Evolutionary conservation across 2,329 filamentous ascomycete genomes (phyloP), one percentile per base, ranked within the genome.

Genomic region (Cryphonectria radicalis): DNA sequence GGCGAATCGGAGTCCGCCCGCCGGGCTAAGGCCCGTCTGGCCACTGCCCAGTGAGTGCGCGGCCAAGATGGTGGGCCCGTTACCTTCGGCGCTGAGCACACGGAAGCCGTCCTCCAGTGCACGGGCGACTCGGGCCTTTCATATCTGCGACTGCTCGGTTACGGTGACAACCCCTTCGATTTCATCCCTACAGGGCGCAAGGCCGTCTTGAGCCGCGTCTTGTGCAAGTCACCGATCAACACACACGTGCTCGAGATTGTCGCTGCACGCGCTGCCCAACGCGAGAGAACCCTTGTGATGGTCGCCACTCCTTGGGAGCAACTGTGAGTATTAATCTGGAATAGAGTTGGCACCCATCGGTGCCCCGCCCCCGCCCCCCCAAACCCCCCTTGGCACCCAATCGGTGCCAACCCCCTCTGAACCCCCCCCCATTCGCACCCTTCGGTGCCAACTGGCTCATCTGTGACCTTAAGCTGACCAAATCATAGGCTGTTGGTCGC

Each of bases 241-340:
- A 50, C 43, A 19, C 5, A 22, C 17, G 17, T 50, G 43, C 43
- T 50, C 1, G 17, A 50, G 43, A 50, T 50, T 5, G 35, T 50
- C 73, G 50, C 73, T 73, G 8, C 76, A 69, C 17, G 43, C 43
- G 43, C 43, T 19, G 17, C 17, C 5, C 1, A 50, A 19, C 1
- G 17, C 19, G 43, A 50, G 43, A 50, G 43, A 6, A 50, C 17
- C 13, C 43, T 19, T 19, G 17, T 50, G 17, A 50, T 50, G 17
- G 17, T 50, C 2, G 43, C 43, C 19, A 50, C 17, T 22, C 43
- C 17, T 1, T 50, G 19, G 17, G 43, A 50, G 43, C 43, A 50
- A 22, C 17, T 50, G 17, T 50, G 5, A 50, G 43, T 50, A 50
- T 13, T 50, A 19, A 17, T n/a, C 14, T 43, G 5, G 42, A 22